phyloP scores from a whole-genome alignment of 495 filamentous ascomycete genomes.

The Aspergillus homomorphus region DNA sequence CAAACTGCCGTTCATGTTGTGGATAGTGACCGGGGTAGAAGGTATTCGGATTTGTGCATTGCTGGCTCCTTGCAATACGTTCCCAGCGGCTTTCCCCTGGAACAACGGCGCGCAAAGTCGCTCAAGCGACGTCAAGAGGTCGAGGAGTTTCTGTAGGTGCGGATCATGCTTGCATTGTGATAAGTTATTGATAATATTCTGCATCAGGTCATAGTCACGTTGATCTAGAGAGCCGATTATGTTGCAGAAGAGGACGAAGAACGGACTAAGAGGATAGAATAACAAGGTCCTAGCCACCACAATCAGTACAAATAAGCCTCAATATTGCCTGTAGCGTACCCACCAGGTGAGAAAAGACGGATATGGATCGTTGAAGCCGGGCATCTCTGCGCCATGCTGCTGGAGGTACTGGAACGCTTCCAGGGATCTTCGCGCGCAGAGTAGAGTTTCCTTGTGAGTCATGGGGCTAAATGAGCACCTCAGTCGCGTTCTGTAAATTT shows the following conservation, averaged over 20 bases:
- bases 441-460: background rate
- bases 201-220: background rate
- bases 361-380: background rate
- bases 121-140: background rate
- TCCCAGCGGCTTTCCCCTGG: background rate
- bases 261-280: background rate
- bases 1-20: background rate
- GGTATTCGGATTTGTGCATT: background rate
- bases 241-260: background rate
- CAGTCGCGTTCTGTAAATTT: background rate
- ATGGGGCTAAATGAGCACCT: background rate
- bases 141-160: background rate
- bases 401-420: background rate
- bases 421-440: background rate
- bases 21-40: background rate
- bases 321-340: background rate
- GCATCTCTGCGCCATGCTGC: background rate
- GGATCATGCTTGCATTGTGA: background rate
- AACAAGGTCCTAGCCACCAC: background rate
- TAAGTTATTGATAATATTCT: background rate
- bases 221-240: background rate
- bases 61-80: background rate
- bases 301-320: no score
- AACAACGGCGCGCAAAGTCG: background rate
- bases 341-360: background rate